These are phyloP conservation scores for Pleurozium schreberi DNA, from an alignment of 225 moss, liverwort and hornwort species.

Conservation along the genomic window DNA sequence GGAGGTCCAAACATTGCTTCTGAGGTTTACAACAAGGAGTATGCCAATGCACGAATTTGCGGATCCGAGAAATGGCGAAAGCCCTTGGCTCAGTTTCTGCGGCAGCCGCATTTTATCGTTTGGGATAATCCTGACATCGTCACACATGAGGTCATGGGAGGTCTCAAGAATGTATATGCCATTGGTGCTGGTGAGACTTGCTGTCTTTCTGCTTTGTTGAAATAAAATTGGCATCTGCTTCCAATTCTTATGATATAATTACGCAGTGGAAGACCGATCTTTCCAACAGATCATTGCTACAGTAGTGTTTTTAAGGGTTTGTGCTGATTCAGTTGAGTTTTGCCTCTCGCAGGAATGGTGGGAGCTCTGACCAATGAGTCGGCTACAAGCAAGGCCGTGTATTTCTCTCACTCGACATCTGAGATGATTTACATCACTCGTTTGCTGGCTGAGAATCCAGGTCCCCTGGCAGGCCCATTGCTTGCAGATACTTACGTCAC, in stretches of 20 bases:
- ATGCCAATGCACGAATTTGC: slow-evolving; percentile 91
- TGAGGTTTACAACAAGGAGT: slow-evolving; percentile 90
- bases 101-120: slow-evolving; percentile 90
- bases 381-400: slow-evolving; percentile 95
- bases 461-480: slow-evolving; percentile 72
- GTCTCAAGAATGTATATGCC: slow-evolving; percentile 91
- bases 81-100: slow-evolving; percentile 66
- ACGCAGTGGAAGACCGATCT: not conserved
- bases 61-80: slow-evolving; percentile 89
- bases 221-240: not conserved
- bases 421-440: slow-evolving; percentile 97
- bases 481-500: slow-evolving; percentile 98
- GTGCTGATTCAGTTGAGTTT: not conserved
- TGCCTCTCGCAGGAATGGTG: slow-evolving; percentile 62
- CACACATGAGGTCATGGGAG: slow-evolving; percentile 97
- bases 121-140: slow-evolving; percentile 93
- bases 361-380: slow-evolving; percentile 92
- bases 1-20: slow-evolving; percentile 96
- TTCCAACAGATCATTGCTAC: not conserved
- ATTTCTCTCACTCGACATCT: slow-evolving; percentile 93
- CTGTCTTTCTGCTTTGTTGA: not conserved
- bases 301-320: not conserved
- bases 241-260: not conserved
- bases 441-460: slow-evolving; percentile 80
- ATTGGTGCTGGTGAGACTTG: slow-evolving; percentile 74